Evolutionary conservation across 768 basidiomycete genomes (phyloP).

Genomic region (Pluteus cervinus): DNA sequence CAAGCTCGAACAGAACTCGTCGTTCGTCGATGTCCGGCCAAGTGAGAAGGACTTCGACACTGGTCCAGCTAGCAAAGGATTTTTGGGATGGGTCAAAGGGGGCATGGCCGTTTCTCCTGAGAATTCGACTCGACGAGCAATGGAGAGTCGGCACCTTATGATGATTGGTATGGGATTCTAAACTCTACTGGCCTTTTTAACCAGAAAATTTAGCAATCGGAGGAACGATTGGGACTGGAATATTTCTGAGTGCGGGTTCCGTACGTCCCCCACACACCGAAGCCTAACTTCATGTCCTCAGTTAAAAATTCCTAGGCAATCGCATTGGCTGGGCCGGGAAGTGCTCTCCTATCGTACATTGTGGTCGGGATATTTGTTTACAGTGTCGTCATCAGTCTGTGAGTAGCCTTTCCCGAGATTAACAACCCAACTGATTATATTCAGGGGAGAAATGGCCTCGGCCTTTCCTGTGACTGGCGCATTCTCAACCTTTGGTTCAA

Average conservation of each 20-base stretch:
- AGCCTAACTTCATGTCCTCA: too few species aligned
- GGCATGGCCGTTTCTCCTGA: too few species aligned
- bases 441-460: constrained; percentile 59
- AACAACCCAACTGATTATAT: constrained; percentile 1
- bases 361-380: constrained; percentile 57
- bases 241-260: constrained; percentile 55
- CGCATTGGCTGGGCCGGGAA: constrained; percentile 52
- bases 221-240: constrained; percentile 55
- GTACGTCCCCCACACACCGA: constrained; percentile 19
- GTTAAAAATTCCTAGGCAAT: constrained; percentile 32
- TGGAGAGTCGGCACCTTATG: constrained; percentile 25
- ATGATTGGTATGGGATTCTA: constrained; percentile 21
- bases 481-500: constrained; percentile 50
- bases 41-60: too few species aligned
- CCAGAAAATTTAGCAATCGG: constrained; percentile 50
- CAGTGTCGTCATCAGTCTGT: constrained; percentile 56
- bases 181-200: too few species aligned
- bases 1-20: too few species aligned
- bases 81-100: too few species aligned
- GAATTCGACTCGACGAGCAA: constrained; percentile 19
- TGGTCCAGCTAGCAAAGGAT: too few species aligned
- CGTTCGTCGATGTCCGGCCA: too few species aligned
- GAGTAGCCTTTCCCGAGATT: constrained; percentile 9
- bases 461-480: constrained; percentile 59
- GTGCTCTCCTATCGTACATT: constrained; percentile 54